phyloP scores from a whole-genome alignment of 1,139 yeast genomes.

The Pichia terricola region DNA sequence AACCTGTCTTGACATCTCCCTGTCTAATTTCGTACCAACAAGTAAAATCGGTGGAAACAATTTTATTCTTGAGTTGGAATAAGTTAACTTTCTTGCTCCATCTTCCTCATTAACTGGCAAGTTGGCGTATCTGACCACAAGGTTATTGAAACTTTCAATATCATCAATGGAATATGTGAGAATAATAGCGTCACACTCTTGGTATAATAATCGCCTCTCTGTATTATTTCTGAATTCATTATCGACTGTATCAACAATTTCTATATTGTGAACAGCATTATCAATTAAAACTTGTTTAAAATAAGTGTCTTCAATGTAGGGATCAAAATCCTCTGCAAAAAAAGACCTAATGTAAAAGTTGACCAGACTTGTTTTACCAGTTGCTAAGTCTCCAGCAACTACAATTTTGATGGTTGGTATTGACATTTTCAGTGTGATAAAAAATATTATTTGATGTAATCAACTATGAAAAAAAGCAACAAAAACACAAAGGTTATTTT shows the following conservation, averaged over 20 bases:
- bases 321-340: conserved; percentile 43
- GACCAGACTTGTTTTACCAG: conserved; percentile 48
- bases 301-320: conserved; percentile 46
- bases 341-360: conserved; percentile 41
- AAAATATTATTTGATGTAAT: too few species aligned
- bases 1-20: conserved; percentile 35
- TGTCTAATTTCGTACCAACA: conserved; percentile 28
- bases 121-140: conserved; percentile 7
- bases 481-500: too few species aligned
- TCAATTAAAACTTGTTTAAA: conserved; percentile 24
- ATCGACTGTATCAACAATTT: conserved; percentile 49
- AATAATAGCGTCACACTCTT: conserved; percentile 40
- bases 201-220: conserved; percentile 31
- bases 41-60: conserved; percentile 20
- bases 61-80: conserved; percentile 3
- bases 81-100: conserved; percentile 2
- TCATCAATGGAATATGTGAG: conserved; percentile 43
- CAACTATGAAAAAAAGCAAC: too few species aligned
- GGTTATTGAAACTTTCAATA: conserved; percentile 15
- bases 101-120: conserved; percentile 11
- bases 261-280: conserved; percentile 35
- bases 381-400: conserved; percentile 45
- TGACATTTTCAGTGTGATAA: neutral
- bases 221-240: conserved; percentile 34
- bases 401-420: conserved; percentile 30